A percentile compares a stretch with the other conserved stretches of the same genome.
phyloP scores from a whole-genome alignment of 257 asterid genomes.

The Primulina tabacum region DNA sequence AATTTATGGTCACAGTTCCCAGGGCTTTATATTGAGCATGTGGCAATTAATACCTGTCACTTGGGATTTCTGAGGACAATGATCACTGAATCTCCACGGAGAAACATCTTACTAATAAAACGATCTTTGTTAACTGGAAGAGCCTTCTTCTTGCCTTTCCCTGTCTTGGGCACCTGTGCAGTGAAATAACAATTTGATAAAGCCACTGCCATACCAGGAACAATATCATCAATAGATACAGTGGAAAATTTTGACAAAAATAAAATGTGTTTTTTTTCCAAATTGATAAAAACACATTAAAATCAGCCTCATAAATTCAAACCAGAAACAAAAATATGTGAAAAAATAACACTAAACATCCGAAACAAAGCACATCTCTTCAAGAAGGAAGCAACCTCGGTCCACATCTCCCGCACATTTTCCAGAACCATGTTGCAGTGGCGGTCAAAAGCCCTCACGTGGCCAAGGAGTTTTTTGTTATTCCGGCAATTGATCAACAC shows the following conservation, averaged over 20 bases:
- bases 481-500: constrained; percentile 88
- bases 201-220: background rate
- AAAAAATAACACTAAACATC: background rate
- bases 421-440: constrained; percentile 95
- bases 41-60: constrained; percentile 42
- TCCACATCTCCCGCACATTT: constrained; percentile 92
- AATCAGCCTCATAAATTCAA: background rate
- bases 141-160: constrained; percentile 92
- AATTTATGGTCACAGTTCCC: background rate
- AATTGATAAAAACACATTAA: background rate
- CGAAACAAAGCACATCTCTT: background rate
- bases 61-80: constrained; percentile 84
- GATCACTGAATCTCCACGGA: constrained; percentile 91
- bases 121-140: constrained; percentile 82
- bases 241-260: too few relatives aligned
- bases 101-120: constrained; percentile 86
- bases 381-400: constrained; percentile 54
- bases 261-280: too few relatives aligned
- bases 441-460: constrained; percentile 85
- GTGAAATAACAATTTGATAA: constrained; percentile 6
- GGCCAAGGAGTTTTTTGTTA: constrained; percentile 83
- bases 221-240: background rate
- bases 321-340: background rate
- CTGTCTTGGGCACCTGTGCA: constrained; percentile 68
- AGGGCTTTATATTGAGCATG: background rate